A percentile compares a stretch with the other conserved stretches of the same genome.
Conservation (phyloP, 768 basidiomycete genomes). For the Fistulinella prunicolor region DNA sequence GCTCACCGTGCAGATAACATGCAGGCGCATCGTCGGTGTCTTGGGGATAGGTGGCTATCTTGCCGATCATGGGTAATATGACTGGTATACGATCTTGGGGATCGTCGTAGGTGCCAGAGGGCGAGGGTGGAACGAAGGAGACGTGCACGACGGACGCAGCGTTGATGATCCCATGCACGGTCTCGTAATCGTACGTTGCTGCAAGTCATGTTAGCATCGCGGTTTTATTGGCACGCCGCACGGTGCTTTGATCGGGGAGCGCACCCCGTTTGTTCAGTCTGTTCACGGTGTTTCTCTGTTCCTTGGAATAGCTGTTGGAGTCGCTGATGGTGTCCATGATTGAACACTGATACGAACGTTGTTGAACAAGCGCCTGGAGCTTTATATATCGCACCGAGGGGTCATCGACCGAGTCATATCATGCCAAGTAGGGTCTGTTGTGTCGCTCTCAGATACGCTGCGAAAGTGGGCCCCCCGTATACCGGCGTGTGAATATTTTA, state of each 20-base stretch:
- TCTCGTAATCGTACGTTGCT: constrained; percentile 23
- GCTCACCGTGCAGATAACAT: constrained; percentile 26
- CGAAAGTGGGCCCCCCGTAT: too few relatives aligned
- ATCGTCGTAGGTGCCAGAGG: constrained; percentile 10
- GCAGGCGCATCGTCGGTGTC: constrained; percentile 3
- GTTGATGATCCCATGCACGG: constrained; percentile 23
- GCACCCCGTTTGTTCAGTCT: constrained; percentile 25
- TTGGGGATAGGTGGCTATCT: constrained; percentile 19
- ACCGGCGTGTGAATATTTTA: too few relatives aligned
- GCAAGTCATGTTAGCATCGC: too few relatives aligned
- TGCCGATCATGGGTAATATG: constrained; percentile 28
- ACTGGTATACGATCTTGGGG: constrained; percentile 12
- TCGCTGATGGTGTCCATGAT: constrained; percentile 50
- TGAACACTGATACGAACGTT: neutral
- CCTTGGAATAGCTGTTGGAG: constrained; percentile 40
- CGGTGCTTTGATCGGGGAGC: neutral
- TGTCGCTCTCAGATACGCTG: too few relatives aligned
- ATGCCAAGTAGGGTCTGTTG: too few relatives aligned
- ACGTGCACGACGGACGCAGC: constrained; percentile 22
- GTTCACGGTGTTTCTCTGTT: constrained; percentile 21
- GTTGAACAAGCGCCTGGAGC: neutral
- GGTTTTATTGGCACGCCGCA: too few relatives aligned
- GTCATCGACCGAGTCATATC: too few relatives aligned
- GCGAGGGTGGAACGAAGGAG: constrained; percentile 22
- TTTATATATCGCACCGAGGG: too few relatives aligned